Percentiles rank a stretch among this genome's conserved stretches.
Conservation (phyloP, 441 rosid species). For the Sinapis alba region DNA sequence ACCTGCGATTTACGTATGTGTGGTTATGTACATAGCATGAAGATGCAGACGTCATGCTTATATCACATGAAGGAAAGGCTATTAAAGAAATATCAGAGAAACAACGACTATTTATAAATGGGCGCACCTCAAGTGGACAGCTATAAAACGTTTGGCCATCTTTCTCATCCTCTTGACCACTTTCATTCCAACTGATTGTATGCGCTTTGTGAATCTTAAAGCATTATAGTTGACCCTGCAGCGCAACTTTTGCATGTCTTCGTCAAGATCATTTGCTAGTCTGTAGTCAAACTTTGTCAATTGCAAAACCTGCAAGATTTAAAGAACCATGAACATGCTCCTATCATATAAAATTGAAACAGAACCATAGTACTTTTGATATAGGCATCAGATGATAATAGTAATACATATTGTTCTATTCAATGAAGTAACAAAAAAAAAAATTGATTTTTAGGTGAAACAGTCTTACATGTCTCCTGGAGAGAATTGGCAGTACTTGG, state of each 20-base stretch:
- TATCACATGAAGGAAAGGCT: background rate
- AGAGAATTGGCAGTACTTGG: constrained; percentile 88
- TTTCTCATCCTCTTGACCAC: constrained; percentile 76
- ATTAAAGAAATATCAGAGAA: background rate
- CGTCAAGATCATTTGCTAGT: constrained; percentile 87
- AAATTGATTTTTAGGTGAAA: background rate
- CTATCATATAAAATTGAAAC: constrained; percentile 5
- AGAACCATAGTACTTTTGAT: background rate
- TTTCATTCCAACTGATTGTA: constrained; percentile 75
- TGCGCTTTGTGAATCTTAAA: constrained; percentile 84
- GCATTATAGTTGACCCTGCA: constrained; percentile 94
- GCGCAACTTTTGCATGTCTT: constrained; percentile 85
- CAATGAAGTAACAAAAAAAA: background rate
- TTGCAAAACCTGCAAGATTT: constrained; percentile 82
- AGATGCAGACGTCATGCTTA: constrained; percentile 11
- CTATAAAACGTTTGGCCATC: constrained; percentile 79
- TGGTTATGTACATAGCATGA: constrained; percentile 9
- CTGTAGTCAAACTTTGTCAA: constrained; percentile 98
- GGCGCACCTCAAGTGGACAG: constrained; percentile 85
- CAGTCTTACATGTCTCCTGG: constrained; percentile 56
- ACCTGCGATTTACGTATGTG: constrained; percentile 51
- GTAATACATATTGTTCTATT: background rate
- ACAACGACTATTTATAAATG: background rate
- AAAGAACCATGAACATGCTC: constrained; percentile 28
- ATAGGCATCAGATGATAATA: background rate